phyloP scores from a whole-genome alignment of 805 yeast genomes.

The Wickerhamomyces queroliae region DNA sequence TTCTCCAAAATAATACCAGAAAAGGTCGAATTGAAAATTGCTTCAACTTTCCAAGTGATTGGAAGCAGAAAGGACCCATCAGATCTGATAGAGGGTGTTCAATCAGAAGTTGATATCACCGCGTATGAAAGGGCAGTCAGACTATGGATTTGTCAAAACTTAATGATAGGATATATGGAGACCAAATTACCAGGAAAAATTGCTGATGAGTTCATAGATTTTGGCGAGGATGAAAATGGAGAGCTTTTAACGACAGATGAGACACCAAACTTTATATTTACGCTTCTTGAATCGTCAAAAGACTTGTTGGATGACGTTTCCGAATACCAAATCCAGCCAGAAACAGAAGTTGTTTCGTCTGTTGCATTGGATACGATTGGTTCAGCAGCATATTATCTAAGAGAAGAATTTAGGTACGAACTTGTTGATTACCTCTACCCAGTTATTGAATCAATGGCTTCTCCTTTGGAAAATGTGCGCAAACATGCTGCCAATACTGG shows the following conservation, averaged over 20 bases:
- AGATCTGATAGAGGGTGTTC: constrained; percentile 13
- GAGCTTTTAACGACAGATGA: no score
- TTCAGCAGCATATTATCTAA: constrained; percentile 22
- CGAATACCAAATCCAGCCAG: constrained; percentile 8
- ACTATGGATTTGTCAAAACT: constrained; percentile 34
- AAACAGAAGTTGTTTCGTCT: constrained; percentile 15
- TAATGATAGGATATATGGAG: constrained; percentile 21
- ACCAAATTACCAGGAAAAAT: constrained; percentile 7
- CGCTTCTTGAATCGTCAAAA: constrained; percentile 34
- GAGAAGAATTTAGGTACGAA: constrained; percentile 33
- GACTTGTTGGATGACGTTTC: constrained; percentile 33
- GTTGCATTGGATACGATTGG: constrained; percentile 42
- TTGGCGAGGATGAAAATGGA: constrained; percentile 23
- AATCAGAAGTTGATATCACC: constrained; percentile 13
- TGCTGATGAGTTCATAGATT: constrained; percentile 23
- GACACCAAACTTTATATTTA: constrained; percentile 23
- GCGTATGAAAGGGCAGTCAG: constrained; percentile 20
- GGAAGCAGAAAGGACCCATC: constrained; percentile 16
- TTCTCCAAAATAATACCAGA: constrained; percentile 18
- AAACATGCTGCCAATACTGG: constrained; percentile 49
- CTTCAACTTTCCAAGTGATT: constrained; percentile 13
- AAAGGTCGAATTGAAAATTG: constrained; percentile 15
- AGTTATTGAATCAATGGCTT: constrained; percentile 66
- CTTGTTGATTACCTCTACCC: constrained; percentile 70
- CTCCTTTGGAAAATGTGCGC: constrained; percentile 38